Percentiles rank a stretch among this genome's conserved stretches.
Evolutionary conservation across 768 basidiomycete species (phyloP).

Genomic region (Cystofilobasidium macerans): DNA sequence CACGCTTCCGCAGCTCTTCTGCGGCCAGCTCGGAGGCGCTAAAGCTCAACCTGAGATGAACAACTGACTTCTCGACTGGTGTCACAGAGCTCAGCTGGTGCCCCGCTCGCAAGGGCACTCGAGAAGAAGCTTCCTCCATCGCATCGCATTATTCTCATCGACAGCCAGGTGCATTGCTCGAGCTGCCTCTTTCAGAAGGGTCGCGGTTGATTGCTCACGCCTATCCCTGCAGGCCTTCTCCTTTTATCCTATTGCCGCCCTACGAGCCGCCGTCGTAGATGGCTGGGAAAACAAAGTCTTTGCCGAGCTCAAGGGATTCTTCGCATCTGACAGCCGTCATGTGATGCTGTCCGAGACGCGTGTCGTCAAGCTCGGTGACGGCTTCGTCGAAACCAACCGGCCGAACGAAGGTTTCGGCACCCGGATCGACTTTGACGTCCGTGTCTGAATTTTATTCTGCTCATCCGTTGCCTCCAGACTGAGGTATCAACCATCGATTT

Average conservation of each 20-base stretch:
- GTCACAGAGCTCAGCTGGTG: conserved; percentile 11
- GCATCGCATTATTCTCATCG: conserved; percentile 20
- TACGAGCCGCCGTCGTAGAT: conserved; percentile 22
- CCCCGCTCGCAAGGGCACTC: conserved; percentile 9
- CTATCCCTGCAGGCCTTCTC: neutral
- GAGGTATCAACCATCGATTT: neutral
- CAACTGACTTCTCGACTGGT: neutral
- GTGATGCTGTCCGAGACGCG: conserved; percentile 11
- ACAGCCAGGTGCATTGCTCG: too few species aligned
- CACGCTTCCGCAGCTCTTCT: too few species aligned
- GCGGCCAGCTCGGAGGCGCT: too few species aligned
- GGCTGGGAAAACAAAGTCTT: conserved; percentile 24
- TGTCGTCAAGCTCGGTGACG: conserved; percentile 12
- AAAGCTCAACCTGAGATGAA: too few species aligned
- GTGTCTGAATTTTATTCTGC: too few species aligned
- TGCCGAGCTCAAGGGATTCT: conserved; percentile 3
- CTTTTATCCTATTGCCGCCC: conserved; percentile 12
- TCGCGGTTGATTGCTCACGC: too few species aligned
- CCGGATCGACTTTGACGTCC: conserved; percentile 18
- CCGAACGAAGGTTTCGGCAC: conserved; percentile 1
- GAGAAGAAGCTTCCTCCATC: conserved; percentile 16
- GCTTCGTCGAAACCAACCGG: conserved; percentile 6
- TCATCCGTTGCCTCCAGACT: neutral
- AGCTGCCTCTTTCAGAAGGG: too few species aligned
- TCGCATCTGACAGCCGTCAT: neutral